Percentiles rank a stretch among this genome's conserved stretches.
Conservation (phyloP, 805 yeast genomes). For the Saccharomycopsis sp. region DNA sequence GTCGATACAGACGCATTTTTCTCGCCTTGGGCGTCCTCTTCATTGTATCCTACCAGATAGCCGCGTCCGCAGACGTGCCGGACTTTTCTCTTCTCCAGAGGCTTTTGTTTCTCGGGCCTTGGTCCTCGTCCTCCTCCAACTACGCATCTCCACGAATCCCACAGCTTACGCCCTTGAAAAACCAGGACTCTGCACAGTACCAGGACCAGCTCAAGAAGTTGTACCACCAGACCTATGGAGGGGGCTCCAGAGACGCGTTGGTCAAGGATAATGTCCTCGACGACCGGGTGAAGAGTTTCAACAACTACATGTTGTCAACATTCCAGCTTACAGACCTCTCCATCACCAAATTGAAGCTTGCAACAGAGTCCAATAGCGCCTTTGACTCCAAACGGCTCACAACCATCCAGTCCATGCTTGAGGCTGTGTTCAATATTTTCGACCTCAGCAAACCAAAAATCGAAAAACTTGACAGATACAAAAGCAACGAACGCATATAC, state of each 20-base stretch:
- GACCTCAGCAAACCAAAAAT: constrained; percentile 41
- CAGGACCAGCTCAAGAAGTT: constrained; percentile 9
- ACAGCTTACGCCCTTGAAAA: neutral
- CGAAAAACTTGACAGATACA: constrained; percentile 36
- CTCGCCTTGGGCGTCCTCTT: neutral
- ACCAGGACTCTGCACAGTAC: neutral
- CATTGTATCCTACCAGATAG: neutral
- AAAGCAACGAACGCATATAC: constrained; percentile 40
- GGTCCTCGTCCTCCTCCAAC: neutral
- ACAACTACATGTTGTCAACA: constrained; percentile 5
- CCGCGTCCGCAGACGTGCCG: neutral
- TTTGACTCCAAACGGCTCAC: constrained; percentile 31
- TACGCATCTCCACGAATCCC: neutral
- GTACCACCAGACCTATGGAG: neutral
- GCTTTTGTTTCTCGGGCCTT: neutral
- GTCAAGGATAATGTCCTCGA: neutral
- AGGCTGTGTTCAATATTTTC: constrained; percentile 36
- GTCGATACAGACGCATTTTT: neutral
- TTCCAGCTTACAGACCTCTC: neutral
- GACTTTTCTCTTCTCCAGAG: neutral
- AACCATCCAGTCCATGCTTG: constrained; percentile 37
- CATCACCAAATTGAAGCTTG: constrained; percentile 23
- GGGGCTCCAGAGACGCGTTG: neutral
- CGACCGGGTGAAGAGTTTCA: constrained; percentile 7
- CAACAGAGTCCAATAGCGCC: constrained; percentile 24